Base-by-base conservation (phyloP, 495 filamentous ascomycete species). In the Hyaloscypha variabilis region DNA sequence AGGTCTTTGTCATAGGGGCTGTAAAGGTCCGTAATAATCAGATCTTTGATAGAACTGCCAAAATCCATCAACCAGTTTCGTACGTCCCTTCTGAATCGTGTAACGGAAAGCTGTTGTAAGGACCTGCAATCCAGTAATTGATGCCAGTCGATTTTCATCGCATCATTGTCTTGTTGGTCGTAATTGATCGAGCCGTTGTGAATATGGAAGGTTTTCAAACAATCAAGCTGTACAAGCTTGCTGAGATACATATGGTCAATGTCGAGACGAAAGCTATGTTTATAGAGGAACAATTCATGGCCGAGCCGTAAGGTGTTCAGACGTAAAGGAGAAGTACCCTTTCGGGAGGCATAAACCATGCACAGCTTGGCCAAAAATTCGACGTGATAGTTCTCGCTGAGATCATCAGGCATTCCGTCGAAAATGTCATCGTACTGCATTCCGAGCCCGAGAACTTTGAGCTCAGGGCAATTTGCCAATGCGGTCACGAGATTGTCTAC, bases 361-460 rank as follows among this genome's bases (percentile, higher is more conserved):
- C 62, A 64, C 2, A 64, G n/a, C 30, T 30, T 29, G 21, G 57
- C 62, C 29, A 64, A 36, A 64, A 64, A 64, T 4, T 31, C 31
- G n/a, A n/a, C 17, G 39, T 19, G 36, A 6, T 42, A 3, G 1
- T 23, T 8, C 17, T 21, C n/a, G 60, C 31, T n/a, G 60, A 8
- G 25, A 42, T 23, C 51, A n/a, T 64, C 62, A 24, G 31, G 62
- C 17, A 39, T 29, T 2, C 23, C 19, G 3, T 52, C n/a, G 23
- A 14, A 54, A 23, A 60, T 57, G 2, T 19, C 10, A 1, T 60
- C 55, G 19, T 6, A 39, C 10, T 42, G 1, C 4, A 66, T n/a
- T 6, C 58, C 64, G n/a, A 67, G 50, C 1, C 64, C 64, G 1
- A 67, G 24, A 10, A 17, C 58, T 23, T 61, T 60, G 6, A 67